phyloP scores from a whole-genome alignment of 139 green algal species.

The Tetradesmus lagerheimii region DNA sequence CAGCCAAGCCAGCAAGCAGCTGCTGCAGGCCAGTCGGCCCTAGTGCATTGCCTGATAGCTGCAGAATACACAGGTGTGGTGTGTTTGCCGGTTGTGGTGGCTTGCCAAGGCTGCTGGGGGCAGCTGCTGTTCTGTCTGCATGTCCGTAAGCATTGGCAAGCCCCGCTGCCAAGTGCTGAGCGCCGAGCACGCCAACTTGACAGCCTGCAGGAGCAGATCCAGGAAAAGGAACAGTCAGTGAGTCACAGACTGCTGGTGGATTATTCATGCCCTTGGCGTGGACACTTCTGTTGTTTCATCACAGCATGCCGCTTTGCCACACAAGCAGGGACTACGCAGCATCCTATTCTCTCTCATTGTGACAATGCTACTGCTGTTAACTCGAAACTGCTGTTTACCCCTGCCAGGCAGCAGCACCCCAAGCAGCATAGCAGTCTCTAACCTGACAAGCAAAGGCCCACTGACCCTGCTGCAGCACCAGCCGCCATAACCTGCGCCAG shows the following conservation, averaged over 20 bases:
- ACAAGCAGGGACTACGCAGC: too few relatives aligned
- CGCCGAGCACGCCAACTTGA: neutral
- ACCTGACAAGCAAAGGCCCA: neutral
- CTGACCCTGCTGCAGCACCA: neutral
- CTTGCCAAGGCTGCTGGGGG: neutral
- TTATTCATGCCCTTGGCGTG: too few relatives aligned
- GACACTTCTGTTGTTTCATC: too few relatives aligned
- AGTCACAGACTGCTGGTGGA: too few relatives aligned
- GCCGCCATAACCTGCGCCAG: neutral
- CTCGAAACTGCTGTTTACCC: too few relatives aligned
- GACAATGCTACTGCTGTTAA: too few relatives aligned
- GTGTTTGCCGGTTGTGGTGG: neutral
- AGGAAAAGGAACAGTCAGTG: too few relatives aligned
- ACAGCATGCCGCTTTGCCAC: too few relatives aligned
- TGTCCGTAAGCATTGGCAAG: neutral
- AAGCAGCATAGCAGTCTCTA: too few relatives aligned
- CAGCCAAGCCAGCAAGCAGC: slow-evolving; percentile 5
- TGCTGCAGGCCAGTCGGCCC: neutral
- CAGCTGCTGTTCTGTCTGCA: neutral
- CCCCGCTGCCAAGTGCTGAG: neutral
- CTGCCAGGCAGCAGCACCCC: too few relatives aligned
- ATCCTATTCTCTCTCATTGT: too few relatives aligned
- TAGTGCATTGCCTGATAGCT: slow-evolving; percentile 12
- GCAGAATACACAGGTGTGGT: neutral
- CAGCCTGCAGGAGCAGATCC: neutral